phyloP scores from a whole-genome alignment of 768 basidiomycete species.

The Kwoniella sp. region DNA sequence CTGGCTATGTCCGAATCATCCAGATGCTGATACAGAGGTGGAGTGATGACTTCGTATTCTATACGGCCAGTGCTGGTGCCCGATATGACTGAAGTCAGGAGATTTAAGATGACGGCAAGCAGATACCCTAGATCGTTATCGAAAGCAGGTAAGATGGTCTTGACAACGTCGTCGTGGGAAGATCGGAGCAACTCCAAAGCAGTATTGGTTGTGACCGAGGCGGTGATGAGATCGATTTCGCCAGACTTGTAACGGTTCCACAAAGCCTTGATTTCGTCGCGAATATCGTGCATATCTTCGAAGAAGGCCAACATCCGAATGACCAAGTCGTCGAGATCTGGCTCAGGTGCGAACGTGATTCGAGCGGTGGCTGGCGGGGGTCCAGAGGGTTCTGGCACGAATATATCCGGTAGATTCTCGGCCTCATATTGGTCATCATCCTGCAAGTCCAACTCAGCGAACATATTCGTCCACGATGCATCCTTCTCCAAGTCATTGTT shows the following conservation, averaged over 20 bases:
- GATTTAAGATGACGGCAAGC: neutral
- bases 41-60: neutral
- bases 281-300: conserved; percentile 19
- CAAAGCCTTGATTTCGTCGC: conserved; percentile 21
- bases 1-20: neutral
- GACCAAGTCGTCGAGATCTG: conserved; percentile 7
- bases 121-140: neutral
- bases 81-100: neutral
- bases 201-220: conserved; percentile 25
- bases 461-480: neutral
- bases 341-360: conserved; percentile 5
- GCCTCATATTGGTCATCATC: conserved; percentile 6
- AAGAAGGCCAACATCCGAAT: conserved; percentile 13
- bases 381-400: conserved; percentile 20
- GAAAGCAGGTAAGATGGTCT: conserved; percentile 8
- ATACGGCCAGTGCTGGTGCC: neutral
- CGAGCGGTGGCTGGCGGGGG: neutral
- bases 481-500: neutral
- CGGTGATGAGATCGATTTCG: conserved; percentile 18
- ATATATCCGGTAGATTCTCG: conserved; percentile 26
- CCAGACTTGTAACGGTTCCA: conserved; percentile 19
- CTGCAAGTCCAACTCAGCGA: conserved; percentile 2
- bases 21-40: neutral
- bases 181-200: conserved; percentile 20
- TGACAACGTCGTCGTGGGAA: conserved; percentile 17